Evolutionary conservation across 805 yeast species (phyloP).

Genomic region (Schwanniomyces occidentalis): DNA sequence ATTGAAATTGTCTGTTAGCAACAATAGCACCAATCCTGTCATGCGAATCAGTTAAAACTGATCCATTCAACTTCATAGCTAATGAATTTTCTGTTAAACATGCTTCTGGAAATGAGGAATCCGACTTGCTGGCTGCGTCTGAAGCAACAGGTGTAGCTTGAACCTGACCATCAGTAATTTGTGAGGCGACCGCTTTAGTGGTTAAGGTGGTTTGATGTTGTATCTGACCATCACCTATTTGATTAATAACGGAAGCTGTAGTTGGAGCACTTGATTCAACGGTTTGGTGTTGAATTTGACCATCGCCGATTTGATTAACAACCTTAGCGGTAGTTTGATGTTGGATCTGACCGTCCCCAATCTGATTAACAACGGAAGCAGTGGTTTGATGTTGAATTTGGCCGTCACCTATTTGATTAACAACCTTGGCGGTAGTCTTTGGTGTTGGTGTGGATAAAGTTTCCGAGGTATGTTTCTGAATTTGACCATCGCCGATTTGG

Average conservation of each 20-base stretch:
- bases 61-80: slow-evolving; percentile 18
- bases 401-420: slow-evolving; percentile 48
- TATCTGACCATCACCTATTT: slow-evolving; percentile 37
- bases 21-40: slow-evolving; percentile 48
- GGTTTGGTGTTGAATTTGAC: slow-evolving; percentile 40
- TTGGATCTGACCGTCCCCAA: slow-evolving; percentile 39
- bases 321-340: slow-evolving; percentile 12
- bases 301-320: slow-evolving; percentile 46
- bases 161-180: slow-evolving; percentile 35
- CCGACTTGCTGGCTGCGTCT: slow-evolving; percentile 19
- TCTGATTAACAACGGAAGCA: slow-evolving; percentile 26
- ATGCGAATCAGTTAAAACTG: slow-evolving; percentile 34
- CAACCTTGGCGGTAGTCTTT: slow-evolving; percentile 41
- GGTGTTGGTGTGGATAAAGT: slow-evolving; percentile 27
- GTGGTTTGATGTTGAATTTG: slow-evolving; percentile 48
- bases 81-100: slow-evolving; percentile 46
- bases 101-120: slow-evolving; percentile 28
- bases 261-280: slow-evolving; percentile 8
- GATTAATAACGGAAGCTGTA: slow-evolving; percentile 26
- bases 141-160: slow-evolving; percentile 20
- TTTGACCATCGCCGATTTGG: slow-evolving; percentile 64
- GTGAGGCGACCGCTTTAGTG: slow-evolving; percentile 21
- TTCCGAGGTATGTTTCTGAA: slow-evolving; percentile 44
- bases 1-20: slow-evolving; percentile 70
- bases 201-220: slow-evolving; percentile 27